Base-by-base conservation (phyloP, 2,329 filamentous ascomycete species). In the Ophiostoma sp. region DNA sequence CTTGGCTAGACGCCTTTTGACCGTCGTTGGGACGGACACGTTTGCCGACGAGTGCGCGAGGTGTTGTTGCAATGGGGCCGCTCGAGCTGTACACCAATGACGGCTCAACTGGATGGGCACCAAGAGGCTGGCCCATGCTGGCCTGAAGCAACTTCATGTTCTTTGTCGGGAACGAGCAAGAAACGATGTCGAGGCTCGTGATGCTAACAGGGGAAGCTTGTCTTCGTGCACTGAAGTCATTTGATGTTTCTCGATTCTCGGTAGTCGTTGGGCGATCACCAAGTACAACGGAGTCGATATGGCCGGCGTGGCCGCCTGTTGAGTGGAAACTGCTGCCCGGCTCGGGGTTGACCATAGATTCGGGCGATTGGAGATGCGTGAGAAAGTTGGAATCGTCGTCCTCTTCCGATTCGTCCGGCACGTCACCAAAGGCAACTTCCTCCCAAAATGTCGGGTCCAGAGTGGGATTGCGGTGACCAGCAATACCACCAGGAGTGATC, bases 401-500 rank as follows among this genome's bases (percentile, higher is more conserved):
- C 28, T 80, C 81, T 39, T 86, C 84, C 3, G 87, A 78, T 31
- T 83, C 85, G 19, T 84, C 85, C 2, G 84, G 82, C 19, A 83
- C 83, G n/a, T 82, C 81, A 7, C 84, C 81, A 1, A 80, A 80
- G 48, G 85, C 83, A 85, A 84, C 80, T 3, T 80, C 81, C 64
- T 86, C 84, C 87, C 86, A 89, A 69, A 87, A 86, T 1, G 82
- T 85, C 0, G 88, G 88, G 72, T 89, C 86, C 70, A 89, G 78
- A 45, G 80, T 83, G 8, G 87, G 84, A 79, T 90, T 84, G 78
- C 89, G 83, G 78, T 88, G 84, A 25, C 90, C 91, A 31, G 87
- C 87, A 73, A 91, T 87, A n/a, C 92, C 94, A 52, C 95, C 94
- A 3, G 94, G 93, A 0, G 87, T 81, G 68, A 97, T 92, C 17